phyloP scores from a whole-genome alignment of 768 basidiomycete species.

The Boletellus emodensis region DNA sequence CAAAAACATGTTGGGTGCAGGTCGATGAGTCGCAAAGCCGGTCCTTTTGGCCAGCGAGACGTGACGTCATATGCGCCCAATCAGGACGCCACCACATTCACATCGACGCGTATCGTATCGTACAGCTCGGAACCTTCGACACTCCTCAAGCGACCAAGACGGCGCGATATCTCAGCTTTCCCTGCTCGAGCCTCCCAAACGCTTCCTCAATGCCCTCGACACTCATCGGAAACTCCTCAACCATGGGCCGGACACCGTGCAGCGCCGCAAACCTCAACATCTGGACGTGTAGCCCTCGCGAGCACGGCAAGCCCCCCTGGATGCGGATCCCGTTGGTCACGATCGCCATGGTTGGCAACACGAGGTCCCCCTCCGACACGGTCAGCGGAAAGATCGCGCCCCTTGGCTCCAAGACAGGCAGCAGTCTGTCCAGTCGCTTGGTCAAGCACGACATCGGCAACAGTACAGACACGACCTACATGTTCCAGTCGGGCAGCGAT shows the following conservation, averaged over 20 bases:
- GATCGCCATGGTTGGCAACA: conserved; percentile 19
- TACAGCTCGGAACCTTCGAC: too few species aligned
- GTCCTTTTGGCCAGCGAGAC: too few species aligned
- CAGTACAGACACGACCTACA: conserved; percentile 16
- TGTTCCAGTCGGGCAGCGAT: conserved; percentile 26
- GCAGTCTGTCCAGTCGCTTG: conserved; percentile 11
- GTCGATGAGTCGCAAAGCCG: too few species aligned
- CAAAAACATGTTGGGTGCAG: too few species aligned
- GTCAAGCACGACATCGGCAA: not conserved
- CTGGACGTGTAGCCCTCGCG: conserved; percentile 26
- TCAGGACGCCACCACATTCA: not conserved
- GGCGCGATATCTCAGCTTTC: conserved; percentile 31
- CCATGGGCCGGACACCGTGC: conserved; percentile 27
- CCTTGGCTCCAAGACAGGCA: conserved; percentile 24
- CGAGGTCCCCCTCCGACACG: conserved; percentile 18
- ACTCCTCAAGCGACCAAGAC: conserved; percentile 20
- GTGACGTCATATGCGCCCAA: conserved; percentile 15
- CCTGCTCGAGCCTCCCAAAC: conserved; percentile 21
- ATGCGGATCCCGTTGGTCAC: conserved; percentile 17
- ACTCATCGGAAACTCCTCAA: conserved; percentile 32
- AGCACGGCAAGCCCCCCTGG: conserved; percentile 24
- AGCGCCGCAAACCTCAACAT: conserved; percentile 35
- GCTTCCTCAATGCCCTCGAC: conserved; percentile 30
- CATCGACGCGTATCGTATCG: too few species aligned
- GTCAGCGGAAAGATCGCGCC: conserved; percentile 28